Base-by-base conservation (phyloP, 129 eudicot genomes). In the Pulicaria dysenterica region DNA sequence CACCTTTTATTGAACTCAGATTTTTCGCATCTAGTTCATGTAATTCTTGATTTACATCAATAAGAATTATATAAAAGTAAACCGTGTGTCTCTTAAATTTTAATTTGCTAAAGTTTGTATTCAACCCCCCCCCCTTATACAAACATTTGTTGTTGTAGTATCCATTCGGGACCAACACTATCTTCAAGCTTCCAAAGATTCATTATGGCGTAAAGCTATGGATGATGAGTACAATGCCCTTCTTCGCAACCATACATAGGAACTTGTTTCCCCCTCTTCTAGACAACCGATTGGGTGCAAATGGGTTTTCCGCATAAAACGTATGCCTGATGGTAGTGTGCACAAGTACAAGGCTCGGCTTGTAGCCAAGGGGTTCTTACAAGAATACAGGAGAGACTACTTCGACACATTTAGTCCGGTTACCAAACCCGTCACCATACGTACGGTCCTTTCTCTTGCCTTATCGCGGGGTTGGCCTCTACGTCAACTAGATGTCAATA, bases 261-360 rank as follows among this genome's bases (percentile, higher is more conserved):
- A 72, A 10, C 67, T 72, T 7, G 58, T 72, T 12, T n/a, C 76
- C 1, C 43, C 57, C 0, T 0, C 17, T 2, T 43, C 63, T 14
- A 8, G 11, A 1, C 10, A 24, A 6, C 15, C 67, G 0, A 56
- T 58, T 24, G 55, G 76, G 7, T 55, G 56, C 9, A 57, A 55
- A 9, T 72, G 76, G 67, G 46, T 72, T 4, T 72, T 72, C 2
- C 46, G 67, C 1, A 19, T 71, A 3, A 71, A 71, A 71, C 54
- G 66, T 0, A 44, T 1, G 1, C 54, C 65, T 0, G 54, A 70
- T 42, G 75, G 75, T 3, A 39, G 17, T 14, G 50, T 70, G 0
- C 19, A 53, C 5, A 66, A 44, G 16, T 66, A 43, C 14, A 65
- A 65, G 3, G 57, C 71, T 9, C 15, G 71, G 0, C 56, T 65